Base-by-base conservation (phyloP, 306 rosid species). In the Prunus padus region DNA sequence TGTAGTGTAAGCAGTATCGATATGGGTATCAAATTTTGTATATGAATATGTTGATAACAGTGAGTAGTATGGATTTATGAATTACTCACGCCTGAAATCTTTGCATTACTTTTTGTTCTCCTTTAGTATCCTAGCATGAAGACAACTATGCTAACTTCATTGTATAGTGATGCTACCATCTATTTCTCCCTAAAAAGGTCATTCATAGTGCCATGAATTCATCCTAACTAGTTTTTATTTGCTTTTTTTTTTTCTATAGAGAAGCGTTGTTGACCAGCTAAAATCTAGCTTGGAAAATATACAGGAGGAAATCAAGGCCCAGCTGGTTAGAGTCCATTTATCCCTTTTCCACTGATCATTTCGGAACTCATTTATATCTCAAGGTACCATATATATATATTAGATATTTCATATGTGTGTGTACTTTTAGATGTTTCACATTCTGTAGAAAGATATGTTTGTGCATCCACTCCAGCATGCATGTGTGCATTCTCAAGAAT, bases 261-360 rank as follows among this genome's bases (percentile, higher is more conserved):
- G 98, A 86, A 74, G 87, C 72, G 72, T 84, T 13, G 93, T 96
- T 70, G 88, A 92, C 81, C 90, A 96, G 74, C 88, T 96, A 81
- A 87, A 87, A 84, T 89, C 84, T 47, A 97, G 88, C 72, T 83
- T 96, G 96, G 98, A 88, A 83, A 78, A 1, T 77, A 84, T 96
- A 67, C 90, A 84, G 77, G 86, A 83, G 80, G 97, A 87, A 74
- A 88, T 92, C 88, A 92, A 87, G 83, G 87, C 85, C 2, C 92
- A 75, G 25, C 76, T 90, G 93, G 99, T 96, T 84, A 70, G 92
- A 85, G 73, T 79, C 62, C n/a, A 37, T 33, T 75, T 26, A 57
- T 62, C 37, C 74, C 45, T 45, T 78, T 60, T 11, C 66, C 57
- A 69, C 75, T 57, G 11, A 47, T 57, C n/a, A 57, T 45, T 73